Evolutionary conservation across 2,329 filamentous ascomycete genomes (phyloP).

Genomic region (Beauveria australis): DNA sequence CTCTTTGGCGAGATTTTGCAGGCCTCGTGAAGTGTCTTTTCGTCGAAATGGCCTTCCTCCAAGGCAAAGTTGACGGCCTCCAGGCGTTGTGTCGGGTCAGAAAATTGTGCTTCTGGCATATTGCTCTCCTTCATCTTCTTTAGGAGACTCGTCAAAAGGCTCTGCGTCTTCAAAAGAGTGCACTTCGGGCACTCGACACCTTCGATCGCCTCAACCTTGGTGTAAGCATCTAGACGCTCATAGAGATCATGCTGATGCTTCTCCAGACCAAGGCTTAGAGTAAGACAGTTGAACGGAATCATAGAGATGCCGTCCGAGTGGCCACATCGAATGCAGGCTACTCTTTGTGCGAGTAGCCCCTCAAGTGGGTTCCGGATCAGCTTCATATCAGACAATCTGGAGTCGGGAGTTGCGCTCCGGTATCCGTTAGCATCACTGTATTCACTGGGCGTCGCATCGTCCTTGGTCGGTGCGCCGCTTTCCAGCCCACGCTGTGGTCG

Average conservation of each 20-base stretch:
- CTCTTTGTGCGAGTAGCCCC: slow-evolving; percentile 77
- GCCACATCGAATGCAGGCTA: slow-evolving; percentile 78
- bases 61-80: slow-evolving; percentile 61
- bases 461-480: slow-evolving; percentile 23
- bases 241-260: slow-evolving; percentile 59
- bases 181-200: slow-evolving; percentile 90
- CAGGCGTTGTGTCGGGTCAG: slow-evolving; percentile 48
- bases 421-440: slow-evolving; percentile 52
- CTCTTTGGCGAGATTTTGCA: slow-evolving; percentile 61
- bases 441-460: slow-evolving; percentile 38
- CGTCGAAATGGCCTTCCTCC: slow-evolving; percentile 72
- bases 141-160: slow-evolving; percentile 39
- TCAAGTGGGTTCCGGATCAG: slow-evolving; percentile 68
- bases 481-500: slow-evolving; percentile 31
- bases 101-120: slow-evolving; percentile 39
- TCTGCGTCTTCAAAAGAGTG: slow-evolving; percentile 57
- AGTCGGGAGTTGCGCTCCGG: slow-evolving; percentile 34
- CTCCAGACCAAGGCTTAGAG: slow-evolving; percentile 65
- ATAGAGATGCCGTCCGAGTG: slow-evolving; percentile 82
- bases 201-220: slow-evolving; percentile 73
- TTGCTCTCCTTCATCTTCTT: slow-evolving; percentile 28
- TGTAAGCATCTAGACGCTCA: slow-evolving; percentile 77
- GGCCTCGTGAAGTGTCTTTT: slow-evolving; percentile 52
- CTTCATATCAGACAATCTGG: slow-evolving; percentile 30
- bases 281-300: slow-evolving; percentile 90